A percentile compares a stretch with the other conserved stretches of the same genome.
phyloP scores from a whole-genome alignment of 164 flowering plant genomes.

The Aristolochia californica region DNA sequence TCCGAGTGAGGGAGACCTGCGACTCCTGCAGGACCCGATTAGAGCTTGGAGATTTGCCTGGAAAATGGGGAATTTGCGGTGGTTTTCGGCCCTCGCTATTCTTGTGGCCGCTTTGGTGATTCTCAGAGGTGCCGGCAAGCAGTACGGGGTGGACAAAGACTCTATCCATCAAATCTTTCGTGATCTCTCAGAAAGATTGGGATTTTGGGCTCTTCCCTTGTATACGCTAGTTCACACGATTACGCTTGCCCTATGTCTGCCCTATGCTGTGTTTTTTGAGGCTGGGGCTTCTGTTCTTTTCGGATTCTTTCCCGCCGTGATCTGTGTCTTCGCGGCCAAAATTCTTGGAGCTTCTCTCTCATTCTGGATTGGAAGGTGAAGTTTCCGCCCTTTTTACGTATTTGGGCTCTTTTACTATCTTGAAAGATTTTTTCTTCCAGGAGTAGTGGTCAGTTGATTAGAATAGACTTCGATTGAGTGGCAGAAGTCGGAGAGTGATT shows the following conservation, averaged over 20 bases:
- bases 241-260: slow-evolving; percentile 70
- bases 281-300: slow-evolving; percentile 84
- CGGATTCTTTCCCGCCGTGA: slow-evolving; percentile 69
- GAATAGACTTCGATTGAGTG: neutral
- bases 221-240: slow-evolving; percentile 67
- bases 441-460: neutral
- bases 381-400: neutral
- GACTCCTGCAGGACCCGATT: no score
- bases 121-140: slow-evolving; percentile 12
- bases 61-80: slow-evolving; percentile 10
- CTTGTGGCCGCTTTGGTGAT: slow-evolving; percentile 15
- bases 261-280: slow-evolving; percentile 85
- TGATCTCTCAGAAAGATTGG: slow-evolving; percentile 45
- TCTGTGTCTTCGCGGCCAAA: slow-evolving; percentile 88
- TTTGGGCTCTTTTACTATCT: neutral
- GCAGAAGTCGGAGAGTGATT: neutral
- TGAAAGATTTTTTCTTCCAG: neutral
- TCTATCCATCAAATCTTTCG: slow-evolving; percentile 21
- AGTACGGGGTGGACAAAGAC: slow-evolving; percentile 41
- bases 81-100: slow-evolving; percentile 12
- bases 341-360: slow-evolving; percentile 81
- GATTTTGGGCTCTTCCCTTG: slow-evolving; percentile 81
- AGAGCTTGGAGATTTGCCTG: no score
- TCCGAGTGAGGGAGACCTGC: no score
- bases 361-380: slow-evolving; percentile 76